A percentile compares a stretch with the other conserved stretches of the same genome.
phyloP scores from a whole-genome alignment of 805 yeast species.

The Cyberlindnera subsufficiens region DNA sequence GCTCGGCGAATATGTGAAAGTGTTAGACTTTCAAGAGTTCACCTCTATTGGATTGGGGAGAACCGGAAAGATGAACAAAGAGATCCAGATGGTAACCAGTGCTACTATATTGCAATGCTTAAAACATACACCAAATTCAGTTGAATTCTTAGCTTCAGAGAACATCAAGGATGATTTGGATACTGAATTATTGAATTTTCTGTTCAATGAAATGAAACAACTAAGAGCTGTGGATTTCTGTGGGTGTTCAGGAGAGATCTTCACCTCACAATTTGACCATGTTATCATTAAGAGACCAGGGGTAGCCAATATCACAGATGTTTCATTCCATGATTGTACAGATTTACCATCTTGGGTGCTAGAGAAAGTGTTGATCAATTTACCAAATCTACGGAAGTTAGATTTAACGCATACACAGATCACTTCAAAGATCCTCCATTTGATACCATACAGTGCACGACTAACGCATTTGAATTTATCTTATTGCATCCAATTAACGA shows the following conservation, averaged over 20 bases:
- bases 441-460: constrained; percentile 48
- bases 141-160: constrained; percentile 80
- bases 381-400: constrained; percentile 53
- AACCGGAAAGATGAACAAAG: constrained; percentile 83
- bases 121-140: constrained; percentile 54
- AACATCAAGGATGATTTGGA: constrained; percentile 81
- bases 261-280: constrained; percentile 51
- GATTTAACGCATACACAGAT: constrained; percentile 82
- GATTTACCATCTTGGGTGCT: constrained; percentile 59
- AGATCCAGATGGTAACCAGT: constrained; percentile 84
- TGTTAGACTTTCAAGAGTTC: constrained; percentile 81
- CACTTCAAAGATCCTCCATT: constrained; percentile 51
- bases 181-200: constrained; percentile 42
- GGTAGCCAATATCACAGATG: constrained; percentile 21
- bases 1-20: constrained; percentile 59
- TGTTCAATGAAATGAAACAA: constrained; percentile 49
- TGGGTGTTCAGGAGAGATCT: constrained; percentile 68
- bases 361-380: constrained; percentile 49
- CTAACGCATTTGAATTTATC: constrained; percentile 72
- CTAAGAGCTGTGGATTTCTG: constrained; percentile 79
- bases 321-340: constrained; percentile 87
- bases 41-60: constrained; percentile 88
- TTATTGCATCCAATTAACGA: constrained; percentile 60
- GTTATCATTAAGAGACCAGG: constrained; percentile 23
- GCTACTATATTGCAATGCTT: constrained; percentile 63